Evolutionary conservation across 306 rosid species (phyloP), one percentile per base, ranked within the genome.

Genomic region (Cyamopsis tetragonoloba): DNA sequence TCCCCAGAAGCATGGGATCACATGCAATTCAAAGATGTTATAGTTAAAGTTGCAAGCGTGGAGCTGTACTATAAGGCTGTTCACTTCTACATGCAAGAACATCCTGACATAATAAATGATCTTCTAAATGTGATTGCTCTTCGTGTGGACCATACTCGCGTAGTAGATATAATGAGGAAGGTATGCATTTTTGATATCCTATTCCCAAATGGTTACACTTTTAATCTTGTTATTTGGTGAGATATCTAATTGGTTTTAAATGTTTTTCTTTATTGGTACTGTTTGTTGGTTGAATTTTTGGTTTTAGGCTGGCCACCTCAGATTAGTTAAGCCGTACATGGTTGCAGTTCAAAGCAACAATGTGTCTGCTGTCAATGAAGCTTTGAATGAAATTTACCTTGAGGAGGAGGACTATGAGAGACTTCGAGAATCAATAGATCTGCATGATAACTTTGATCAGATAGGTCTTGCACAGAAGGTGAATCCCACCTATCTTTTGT

Each of bases 1-100:
- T 89, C 98, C 67, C 98, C 96, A 4, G 98, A 92, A 84, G 95
- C 98, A 46, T 92, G 98, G 98, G 98, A 92, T 56, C 98, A 92
- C 84, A 89, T 92, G 98, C 98, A 92, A 75, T 92, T 92, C 77
- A 92, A 92, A 79, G 98, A 92, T 69, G 85, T 92, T 61, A 75
- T 89, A 3, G 96, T 92, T 62, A 92, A 92, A 85, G 96, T 92
- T 75, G 98, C 96, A n/a, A 92, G 88, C 56, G 96, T 92, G 73
- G 98, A 92, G 80, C 83, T 92, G 20, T 92, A 92, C 71, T 92
- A 92, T 17, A 92, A 92, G 84, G 98, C 98, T 35, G 98, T 92
- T 67, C 98, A 92, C 72, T 92, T 92, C 79, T 92, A 92, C 82
- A 76, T 92, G 84, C 87, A 87, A 89, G 98, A 92, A 74, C 98